Base-by-base conservation (phyloP, 129 eudicot species). In the Tanacetum coccineum region DNA sequence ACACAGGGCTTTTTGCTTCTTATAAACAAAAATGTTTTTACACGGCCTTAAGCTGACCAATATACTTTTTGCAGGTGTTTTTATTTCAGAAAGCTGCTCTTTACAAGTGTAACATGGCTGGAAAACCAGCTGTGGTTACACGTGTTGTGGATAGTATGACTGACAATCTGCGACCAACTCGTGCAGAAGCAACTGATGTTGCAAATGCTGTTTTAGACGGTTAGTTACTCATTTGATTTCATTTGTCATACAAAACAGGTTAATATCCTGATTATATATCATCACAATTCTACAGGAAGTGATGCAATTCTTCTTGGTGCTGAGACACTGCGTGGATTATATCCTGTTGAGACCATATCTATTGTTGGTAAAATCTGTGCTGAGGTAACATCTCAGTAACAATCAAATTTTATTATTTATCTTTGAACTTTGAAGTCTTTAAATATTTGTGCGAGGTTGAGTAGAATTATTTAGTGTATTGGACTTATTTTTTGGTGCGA, bases 111-210 rank as follows among this genome's bases (percentile, higher is more conserved):
- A 86, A 86, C 77, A 86, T 86, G 88, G 93, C 85, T 65, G 93
- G 93, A 45, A 86, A 86, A 70, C 93, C 93, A 18, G 93, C 93
- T 12, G 88, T 86, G 51, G 74, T 83, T 56, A 86, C 93, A 72
- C 93, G 93, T 78, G 93, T 86, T 66, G 93, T 86, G 51, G 93
- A 86, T 76, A 86, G 93, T 78, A 86, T 86, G 93, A 86, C 93
- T 62, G 85, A 82, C 53, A 86, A 86, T 67, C 59, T 86, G 70
- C 75, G 93, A 19, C 93, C 93, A 42, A 86, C 93, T 71, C 93
- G 93, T 74, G 93, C 93, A 40, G 93, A 86, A 67, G 93, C 93
- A 77, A 86, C 93, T 61, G 93, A 86, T 86, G 93, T 86, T 72
- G 93, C 93, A 46, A 86, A 86, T 80, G 93, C 93, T 66, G 88